These are phyloP conservation scores for Rhizophagus prolifer DNA, from an alignment of 192 early-diverging fungal genomes.

Conservation along the genomic window DNA sequence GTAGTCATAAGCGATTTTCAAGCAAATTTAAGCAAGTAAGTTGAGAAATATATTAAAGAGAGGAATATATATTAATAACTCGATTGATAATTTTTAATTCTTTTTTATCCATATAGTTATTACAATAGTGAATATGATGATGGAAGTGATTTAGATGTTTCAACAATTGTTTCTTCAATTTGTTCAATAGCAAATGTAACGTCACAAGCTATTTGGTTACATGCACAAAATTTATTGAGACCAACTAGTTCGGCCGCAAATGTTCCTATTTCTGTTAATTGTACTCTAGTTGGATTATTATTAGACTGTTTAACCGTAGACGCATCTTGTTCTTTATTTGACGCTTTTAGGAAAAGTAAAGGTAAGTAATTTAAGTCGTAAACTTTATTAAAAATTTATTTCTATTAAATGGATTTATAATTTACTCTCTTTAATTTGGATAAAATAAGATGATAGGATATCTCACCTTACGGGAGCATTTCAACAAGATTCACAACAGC, in stretches of 20 bases:
- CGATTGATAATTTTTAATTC: slow-evolving; percentile 2
- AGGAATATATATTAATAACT: slow-evolving; percentile 18
- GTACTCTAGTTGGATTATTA: slow-evolving; percentile 50
- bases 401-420: not conserved
- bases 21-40: slow-evolving; percentile 50
- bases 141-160: slow-evolving; percentile 36
- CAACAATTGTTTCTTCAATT: slow-evolving; percentile 38
- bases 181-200: slow-evolving; percentile 63
- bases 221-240: slow-evolving; percentile 45
- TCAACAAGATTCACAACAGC: slow-evolving; percentile 36
- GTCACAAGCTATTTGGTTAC: slow-evolving; percentile 54
- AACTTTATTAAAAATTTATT: not conserved
- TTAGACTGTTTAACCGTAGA: slow-evolving; percentile 67
- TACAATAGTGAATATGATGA: slow-evolving; percentile 63
- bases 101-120: slow-evolving; percentile 44
- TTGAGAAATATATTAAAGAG: slow-evolving; percentile 19
- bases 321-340: slow-evolving; percentile 57
- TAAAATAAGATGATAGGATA: slow-evolving; percentile 18
- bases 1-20: slow-evolving; percentile 66
- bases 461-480: slow-evolving; percentile 51
- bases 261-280: slow-evolving; percentile 55
- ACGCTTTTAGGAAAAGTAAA: slow-evolving; percentile 49
- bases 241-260: slow-evolving; percentile 38
- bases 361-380: not conserved
- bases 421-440: not conserved